Evolutionary conservation across 2,329 filamentous ascomycete genomes (phyloP).

Genomic region (Ophiostoma australiae): DNA sequence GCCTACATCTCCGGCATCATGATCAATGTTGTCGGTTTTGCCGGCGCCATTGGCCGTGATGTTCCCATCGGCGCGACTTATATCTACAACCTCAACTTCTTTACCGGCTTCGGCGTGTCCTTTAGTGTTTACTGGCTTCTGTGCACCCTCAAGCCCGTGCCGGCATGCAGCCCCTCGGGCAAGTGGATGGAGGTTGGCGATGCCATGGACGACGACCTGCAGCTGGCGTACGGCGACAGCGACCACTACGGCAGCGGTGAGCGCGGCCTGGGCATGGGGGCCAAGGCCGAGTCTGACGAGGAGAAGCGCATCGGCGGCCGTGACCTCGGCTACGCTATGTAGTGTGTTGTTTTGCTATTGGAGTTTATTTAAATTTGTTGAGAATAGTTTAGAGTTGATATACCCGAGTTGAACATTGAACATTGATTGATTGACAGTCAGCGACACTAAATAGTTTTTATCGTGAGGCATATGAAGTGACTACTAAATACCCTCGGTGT

Average conservation of each 20-base stretch:
- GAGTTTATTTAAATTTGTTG: too few species aligned
- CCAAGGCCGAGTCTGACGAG: conserved; percentile 8
- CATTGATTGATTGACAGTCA: background rate
- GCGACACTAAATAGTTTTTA: background rate
- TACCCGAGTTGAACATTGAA: background rate
- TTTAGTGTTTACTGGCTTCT: conserved; percentile 62
- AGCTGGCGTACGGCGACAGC: conserved; percentile 42
- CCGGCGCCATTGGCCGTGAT: conserved; percentile 64
- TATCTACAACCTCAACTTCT: conserved; percentile 89
- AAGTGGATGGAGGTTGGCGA: conserved; percentile 73
- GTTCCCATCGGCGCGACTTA: conserved; percentile 78
- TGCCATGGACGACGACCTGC: conserved; percentile 53
- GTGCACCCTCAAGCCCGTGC: conserved; percentile 65
- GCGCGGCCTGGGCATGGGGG: background rate
- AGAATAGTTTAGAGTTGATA: background rate
- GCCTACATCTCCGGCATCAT: conserved; percentile 80
- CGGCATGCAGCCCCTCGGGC: conserved; percentile 58
- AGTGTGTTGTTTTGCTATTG: background rate
- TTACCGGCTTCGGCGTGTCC: conserved; percentile 73
- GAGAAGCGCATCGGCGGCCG: background rate
- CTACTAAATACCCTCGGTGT: conserved; percentile 24
- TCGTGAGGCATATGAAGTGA: background rate
- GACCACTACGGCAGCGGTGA: conserved; percentile 5
- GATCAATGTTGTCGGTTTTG: conserved; percentile 89
- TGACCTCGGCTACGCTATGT: background rate